phyloP scores from a whole-genome alignment of 345 rosid genomes.

The Microcos paniculata region DNA sequence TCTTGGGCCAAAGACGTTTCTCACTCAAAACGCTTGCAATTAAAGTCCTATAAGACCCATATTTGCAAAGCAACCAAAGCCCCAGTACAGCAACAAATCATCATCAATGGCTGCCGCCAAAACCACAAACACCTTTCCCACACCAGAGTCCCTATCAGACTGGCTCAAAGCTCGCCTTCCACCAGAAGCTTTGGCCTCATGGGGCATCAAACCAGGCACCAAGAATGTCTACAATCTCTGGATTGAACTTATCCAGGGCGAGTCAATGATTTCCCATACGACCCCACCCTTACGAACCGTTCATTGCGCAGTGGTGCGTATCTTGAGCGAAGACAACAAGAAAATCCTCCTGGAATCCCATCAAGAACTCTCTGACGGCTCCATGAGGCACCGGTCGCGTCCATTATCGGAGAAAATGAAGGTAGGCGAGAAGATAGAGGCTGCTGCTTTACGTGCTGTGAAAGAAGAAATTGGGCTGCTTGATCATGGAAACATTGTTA shows the following conservation, averaged over 20 bases:
- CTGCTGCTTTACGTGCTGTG: slow-evolving; percentile 5
- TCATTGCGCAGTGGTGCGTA: background rate
- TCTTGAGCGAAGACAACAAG: background rate
- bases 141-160: background rate
- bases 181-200: background rate
- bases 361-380: background rate
- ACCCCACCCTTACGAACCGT: background rate
- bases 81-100: background rate
- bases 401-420: slow-evolving; percentile 9
- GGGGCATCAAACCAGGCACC: background rate
- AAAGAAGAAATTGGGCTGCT: slow-evolving; percentile 10
- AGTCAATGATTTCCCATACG: background rate
- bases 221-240: background rate
- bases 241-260: background rate
- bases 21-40: too few species aligned
- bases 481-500: background rate
- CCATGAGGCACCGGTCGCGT: background rate
- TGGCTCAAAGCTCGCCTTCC: background rate
- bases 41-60: too few species aligned
- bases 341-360: background rate
- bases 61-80: too few species aligned
- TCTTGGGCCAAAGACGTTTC: too few species aligned
- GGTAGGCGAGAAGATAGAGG: slow-evolving; percentile 5
- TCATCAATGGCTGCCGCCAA: background rate
- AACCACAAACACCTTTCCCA: background rate